Percentiles rank a stretch among this genome's conserved stretches.
phyloP scores from a whole-genome alignment of 73 alveolate genomes.

The Durusdinium trenchii region DNA sequence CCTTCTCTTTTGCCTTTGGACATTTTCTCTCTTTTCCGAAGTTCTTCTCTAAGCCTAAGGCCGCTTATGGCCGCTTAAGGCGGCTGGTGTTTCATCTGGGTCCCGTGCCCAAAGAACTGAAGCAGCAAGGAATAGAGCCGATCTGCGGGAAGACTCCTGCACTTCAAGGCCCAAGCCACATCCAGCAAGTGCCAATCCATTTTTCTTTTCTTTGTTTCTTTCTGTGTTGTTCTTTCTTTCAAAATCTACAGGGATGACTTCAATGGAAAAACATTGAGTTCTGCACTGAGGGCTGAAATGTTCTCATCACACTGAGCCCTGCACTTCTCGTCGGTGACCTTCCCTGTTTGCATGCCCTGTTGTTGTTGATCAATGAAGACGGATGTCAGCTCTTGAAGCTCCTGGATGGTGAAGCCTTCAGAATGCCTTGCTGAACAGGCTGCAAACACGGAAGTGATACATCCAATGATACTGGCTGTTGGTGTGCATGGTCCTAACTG shows the following conservation, averaged over 20 bases:
- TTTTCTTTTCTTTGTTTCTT: not conserved
- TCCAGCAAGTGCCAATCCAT: not conserved
- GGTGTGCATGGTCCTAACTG: no score
- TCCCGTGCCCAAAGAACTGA: conserved; percentile 43
- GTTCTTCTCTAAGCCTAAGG: no score
- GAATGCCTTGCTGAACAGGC: conserved; percentile 19
- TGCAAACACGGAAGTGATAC: not conserved
- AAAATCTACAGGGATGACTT: no score
- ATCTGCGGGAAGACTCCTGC: conserved; percentile 85
- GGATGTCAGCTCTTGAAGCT: conserved; percentile 75
- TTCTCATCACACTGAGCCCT: no score
- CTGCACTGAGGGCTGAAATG: no score
- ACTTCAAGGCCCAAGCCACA: not conserved
- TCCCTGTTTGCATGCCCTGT: no score
- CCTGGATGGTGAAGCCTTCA: conserved; percentile 87
- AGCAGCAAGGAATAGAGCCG: conserved; percentile 64
- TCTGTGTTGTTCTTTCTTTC: not conserved
- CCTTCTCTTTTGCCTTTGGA: no score
- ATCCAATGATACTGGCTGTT: not conserved
- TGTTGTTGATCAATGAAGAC: conserved; percentile 68
- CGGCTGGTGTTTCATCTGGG: not conserved
- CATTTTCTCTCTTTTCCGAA: no score
- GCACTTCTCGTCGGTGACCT: no score
- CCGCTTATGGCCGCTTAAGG: no score
- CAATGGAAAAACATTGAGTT: no score